phyloP scores from a whole-genome alignment of 331 rosid species.

The Malus hybrid region DNA sequence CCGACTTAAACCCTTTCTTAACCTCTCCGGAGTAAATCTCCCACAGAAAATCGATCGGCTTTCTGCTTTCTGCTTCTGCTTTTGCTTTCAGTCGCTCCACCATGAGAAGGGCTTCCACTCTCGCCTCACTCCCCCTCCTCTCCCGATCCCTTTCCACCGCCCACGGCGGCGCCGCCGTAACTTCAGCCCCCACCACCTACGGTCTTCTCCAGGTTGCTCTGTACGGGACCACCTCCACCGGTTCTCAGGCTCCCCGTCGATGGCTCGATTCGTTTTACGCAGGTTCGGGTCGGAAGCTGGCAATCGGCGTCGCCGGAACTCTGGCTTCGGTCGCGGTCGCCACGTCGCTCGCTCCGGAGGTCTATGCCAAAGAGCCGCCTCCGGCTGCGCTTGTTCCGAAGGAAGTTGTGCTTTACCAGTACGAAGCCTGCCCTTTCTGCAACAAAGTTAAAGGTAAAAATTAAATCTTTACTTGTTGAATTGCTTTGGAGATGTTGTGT shows the following conservation, averaged over 20 bases:
- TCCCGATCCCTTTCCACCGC: conserved; percentile 47
- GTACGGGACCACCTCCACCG: conserved; percentile 19
- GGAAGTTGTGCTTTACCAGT: conserved; percentile 90
- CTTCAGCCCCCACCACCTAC: conserved; percentile 24
- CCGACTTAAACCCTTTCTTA: conserved; percentile 19
- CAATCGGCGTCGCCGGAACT: conserved; percentile 54
- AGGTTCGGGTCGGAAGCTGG: conserved; percentile 5
- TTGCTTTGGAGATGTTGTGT: neutral
- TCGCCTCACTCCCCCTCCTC: conserved; percentile 36
- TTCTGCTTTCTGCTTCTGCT: neutral
- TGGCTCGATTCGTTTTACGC: conserved; percentile 33
- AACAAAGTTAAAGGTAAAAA: conserved; percentile 82
- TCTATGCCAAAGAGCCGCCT: conserved; percentile 59
- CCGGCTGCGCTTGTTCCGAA: conserved; percentile 48
- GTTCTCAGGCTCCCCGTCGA: conserved; percentile 18
- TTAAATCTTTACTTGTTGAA: neutral
- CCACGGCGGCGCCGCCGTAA: conserved; percentile 17
- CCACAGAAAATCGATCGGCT: conserved; percentile 3
- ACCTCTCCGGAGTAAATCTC: neutral
- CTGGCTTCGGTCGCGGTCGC: conserved; percentile 32
- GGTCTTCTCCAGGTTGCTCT: conserved; percentile 51
- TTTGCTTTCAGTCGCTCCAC: neutral
- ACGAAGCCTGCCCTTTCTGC: conserved; percentile 97
- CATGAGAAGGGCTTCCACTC: conserved; percentile 63
- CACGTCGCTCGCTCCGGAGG: conserved; percentile 40